Evolutionary conservation across 306 rosid genomes (phyloP), one percentile per base, ranked within the genome.

Genomic region (Cotoneaster glaucophyllus): DNA sequence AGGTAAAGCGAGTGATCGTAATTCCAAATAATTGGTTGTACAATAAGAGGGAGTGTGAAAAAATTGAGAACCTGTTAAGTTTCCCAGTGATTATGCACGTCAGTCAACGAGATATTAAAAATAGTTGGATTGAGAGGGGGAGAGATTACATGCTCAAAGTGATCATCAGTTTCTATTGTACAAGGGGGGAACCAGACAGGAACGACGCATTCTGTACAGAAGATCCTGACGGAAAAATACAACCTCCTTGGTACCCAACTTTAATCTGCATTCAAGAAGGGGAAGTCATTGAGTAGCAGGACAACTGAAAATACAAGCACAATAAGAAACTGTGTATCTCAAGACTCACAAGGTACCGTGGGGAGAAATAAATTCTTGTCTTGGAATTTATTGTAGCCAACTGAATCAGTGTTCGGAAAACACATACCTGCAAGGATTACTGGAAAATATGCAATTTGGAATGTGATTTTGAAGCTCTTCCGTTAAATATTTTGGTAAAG

Each of bases 21-120:
- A 77, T 92, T 95, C 98, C 98, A 95, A 75, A 92, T 82, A 75
- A 95, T 89, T 45, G 96, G 97, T 84, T 92, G 96, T 39, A 86
- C 90, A 41, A 73, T 75, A 69, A 92, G 87, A 74, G 98, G 93
- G 44, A 92, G 93, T 31, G 98, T 81, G 69, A 69, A 64, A 77
- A 84, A 82, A 71, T 62, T 12, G 50, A 77, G 29, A 78, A 69
- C 53, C 11, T 15, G 76, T 74, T 28, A 79, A 82, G 62, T 76
- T 56, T 54, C 58, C 58, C 39, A 71, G 77, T 44, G 50, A 63
- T 61, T 24, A 79, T 67, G 78, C 53, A 31, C 66, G 52, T 29
- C 19, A 3, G 39, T 67, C 12, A 28, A 18, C 64, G 73, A 76
- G 69, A 28, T 74, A 77, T 13, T 39, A 73, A 77, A 17, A 5